Conservation (phyloP, 2,329 filamentous ascomycete species). For the Aspergillus pseudoterreus region DNA sequence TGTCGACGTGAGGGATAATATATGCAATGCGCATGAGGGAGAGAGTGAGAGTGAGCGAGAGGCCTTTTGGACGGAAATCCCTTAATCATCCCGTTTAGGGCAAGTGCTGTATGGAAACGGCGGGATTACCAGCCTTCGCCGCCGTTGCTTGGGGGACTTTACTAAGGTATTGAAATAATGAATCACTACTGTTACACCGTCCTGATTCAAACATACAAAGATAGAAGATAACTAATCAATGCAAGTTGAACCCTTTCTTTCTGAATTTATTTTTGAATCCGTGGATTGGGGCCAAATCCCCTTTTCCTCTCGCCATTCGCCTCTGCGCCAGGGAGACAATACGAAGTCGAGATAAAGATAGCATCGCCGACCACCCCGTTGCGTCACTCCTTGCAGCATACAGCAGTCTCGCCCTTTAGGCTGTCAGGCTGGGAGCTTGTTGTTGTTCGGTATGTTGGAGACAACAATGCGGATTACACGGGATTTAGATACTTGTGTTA, state of each 20-base stretch:
- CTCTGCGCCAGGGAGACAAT: neutral
- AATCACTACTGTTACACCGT: neutral
- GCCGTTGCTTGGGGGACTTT: constrained; percentile 2
- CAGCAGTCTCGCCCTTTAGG: constrained; percentile 3
- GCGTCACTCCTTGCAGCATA: constrained; percentile 4
- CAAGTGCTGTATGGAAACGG: constrained; percentile 13
- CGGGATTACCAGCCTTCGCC: neutral
- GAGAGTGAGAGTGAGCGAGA: neutral
- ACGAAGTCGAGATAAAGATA: constrained; percentile 7
- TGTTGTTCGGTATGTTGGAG: neutral
- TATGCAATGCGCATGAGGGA: neutral
- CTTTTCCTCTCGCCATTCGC: neutral
- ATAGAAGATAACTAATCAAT: neutral
- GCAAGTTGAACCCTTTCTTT: neutral
- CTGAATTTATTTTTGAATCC: neutral
- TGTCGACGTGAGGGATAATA: neutral
- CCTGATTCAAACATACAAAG: too few species aligned
- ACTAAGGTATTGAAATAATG: neutral
- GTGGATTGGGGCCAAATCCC: neutral
- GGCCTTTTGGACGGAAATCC: neutral
- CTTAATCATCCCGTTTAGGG: neutral
- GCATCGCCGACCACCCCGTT: neutral
- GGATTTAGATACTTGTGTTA: too few species aligned
- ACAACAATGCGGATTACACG: too few species aligned
- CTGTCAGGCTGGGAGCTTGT: constrained; percentile 2